Base-by-base conservation (phyloP, 129 eudicot genomes). In the Lactuca saligna region DNA sequence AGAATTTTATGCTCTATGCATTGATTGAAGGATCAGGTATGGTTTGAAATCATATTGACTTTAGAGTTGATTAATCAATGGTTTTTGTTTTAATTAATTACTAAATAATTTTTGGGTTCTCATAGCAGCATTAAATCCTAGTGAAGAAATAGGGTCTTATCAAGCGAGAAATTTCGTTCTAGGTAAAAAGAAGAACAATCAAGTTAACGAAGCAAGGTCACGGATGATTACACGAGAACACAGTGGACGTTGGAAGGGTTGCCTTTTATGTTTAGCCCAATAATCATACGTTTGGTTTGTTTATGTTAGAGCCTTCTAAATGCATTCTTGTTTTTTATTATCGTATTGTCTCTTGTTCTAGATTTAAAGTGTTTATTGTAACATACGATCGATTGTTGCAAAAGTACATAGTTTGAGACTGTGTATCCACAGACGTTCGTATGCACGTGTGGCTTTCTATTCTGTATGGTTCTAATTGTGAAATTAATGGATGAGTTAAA, bases 101-200 rank as follows among this genome's bases (percentile, higher is more conserved):
- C 48, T 42, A 42, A 42, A 9, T 12, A 42, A 4, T 54, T 39
- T 29, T 11, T 1, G 20, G 8, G 33, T 38, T 9, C 31, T 54
- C 61, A 29, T 62, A 59, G 69, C 70, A 81, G 96, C 89, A 2
- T 54, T 86, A 46, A 62, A 68, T 53, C 77, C 78, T 53, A 56
- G 66, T 39, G 87, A 83, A 57, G 56, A 64, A 41, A 89, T 89
- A 13, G 92, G 89, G 13, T 67, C 75, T 11, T 57, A 76, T 31
- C 84, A 84, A 1, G 81, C 71, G 31, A 86, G 92, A 75, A 81
- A 81, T 71, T 89, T 89, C 53, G 60, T 79, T 60, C 51, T 89
- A 54, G 81, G 83, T 81, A 86, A 75, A 78, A 83, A 68, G 57
- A 72, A 80, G 70, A 68, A 49, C 17, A 64, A 56, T 41, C 77